Evolutionary conservation across 306 rosid genomes (phyloP).

Genomic region (Cyclanthera cordifolia): DNA sequence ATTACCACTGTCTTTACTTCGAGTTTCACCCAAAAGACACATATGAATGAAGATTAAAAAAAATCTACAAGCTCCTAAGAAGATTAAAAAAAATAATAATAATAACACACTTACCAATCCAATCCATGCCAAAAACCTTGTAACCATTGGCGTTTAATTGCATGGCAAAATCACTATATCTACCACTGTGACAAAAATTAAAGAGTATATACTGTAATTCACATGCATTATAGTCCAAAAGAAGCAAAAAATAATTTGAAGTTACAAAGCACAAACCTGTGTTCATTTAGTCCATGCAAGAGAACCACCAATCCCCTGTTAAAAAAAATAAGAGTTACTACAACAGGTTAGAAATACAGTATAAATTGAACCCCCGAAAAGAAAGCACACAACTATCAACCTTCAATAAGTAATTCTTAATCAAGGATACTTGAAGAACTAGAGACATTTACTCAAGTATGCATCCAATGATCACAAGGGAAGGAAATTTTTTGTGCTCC

Average conservation of each 20-base stretch:
- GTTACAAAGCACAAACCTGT: conserved; percentile 54
- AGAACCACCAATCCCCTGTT: conserved; percentile 78
- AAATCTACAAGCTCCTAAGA: not conserved
- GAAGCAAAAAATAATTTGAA: conserved; percentile 5
- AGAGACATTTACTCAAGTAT: too few relatives aligned
- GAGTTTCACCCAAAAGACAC: too few relatives aligned
- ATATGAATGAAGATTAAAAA: too few relatives aligned
- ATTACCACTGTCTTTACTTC: too few relatives aligned
- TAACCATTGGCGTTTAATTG: conserved; percentile 65
- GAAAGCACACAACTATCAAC: too few relatives aligned
- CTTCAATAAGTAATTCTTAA: too few relatives aligned
- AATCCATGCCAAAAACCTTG: conserved; percentile 90
- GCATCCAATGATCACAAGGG: too few relatives aligned
- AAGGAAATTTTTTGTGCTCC: too few relatives aligned
- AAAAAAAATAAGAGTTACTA: too few relatives aligned
- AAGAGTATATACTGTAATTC: conserved; percentile 5
- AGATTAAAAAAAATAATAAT: not conserved
- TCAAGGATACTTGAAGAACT: too few relatives aligned
- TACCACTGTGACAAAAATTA: conserved; percentile 43
- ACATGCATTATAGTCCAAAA: not conserved
- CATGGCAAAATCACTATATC: conserved; percentile 72
- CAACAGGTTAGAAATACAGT: too few relatives aligned
- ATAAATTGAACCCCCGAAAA: too few relatives aligned
- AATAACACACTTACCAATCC: conserved; percentile 62
- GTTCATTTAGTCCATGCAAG: conserved; percentile 90